Evolutionary conservation across 2,329 filamentous ascomycete genomes (phyloP), one percentile per base, ranked within the genome.

Genomic region (Penicillium freii): DNA sequence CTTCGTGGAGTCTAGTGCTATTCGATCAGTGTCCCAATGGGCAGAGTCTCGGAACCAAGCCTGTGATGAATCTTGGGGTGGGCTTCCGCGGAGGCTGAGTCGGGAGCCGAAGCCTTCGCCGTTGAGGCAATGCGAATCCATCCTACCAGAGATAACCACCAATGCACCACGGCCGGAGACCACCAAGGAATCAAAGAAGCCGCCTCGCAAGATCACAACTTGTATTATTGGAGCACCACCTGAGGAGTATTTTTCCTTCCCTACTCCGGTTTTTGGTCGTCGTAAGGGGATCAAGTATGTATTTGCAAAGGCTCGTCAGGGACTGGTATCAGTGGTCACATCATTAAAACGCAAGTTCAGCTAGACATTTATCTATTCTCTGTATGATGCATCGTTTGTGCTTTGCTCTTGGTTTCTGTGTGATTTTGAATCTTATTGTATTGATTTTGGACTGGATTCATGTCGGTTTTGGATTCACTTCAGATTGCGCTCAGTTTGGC

Each of bases 11-110:
- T 38, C 25, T 0, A 52, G 51, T 29, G 6, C 17, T 3, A 58
- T 66, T 13, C 44, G 23, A 0, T 57, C 58, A 7, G 25, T 31
- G 10, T 31, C 39, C 1, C 31, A 47, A 2, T 61, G 57, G 58
- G 1, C 1, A 4, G 11, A 27, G n/a, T 29, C n/a, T 8, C 45
- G 29, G 2, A 4, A 44, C 34, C 7, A 34, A 31, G 17, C 31
- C 15, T 34, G 1, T 25, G 0, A 40, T 21, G 2, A 3, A 11
- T 17, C 7, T 15, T 19, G 4, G 8, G n/a, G 9, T 39, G 15
- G 5, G 10, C 11, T 5, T 23, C 46, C 53, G 0, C 46, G 39
- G 1, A 44, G 13, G 23, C 6, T 3, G n/a, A 38, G 31, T 4
- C 51, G 38, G 45, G 15, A 31, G 9, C 29, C 15, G 3, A 51